Evolutionary conservation across 176 grass and related monocot species (phyloP), one percentile per base, ranked within the genome.

Genomic region (Triticum turgidum): DNA sequence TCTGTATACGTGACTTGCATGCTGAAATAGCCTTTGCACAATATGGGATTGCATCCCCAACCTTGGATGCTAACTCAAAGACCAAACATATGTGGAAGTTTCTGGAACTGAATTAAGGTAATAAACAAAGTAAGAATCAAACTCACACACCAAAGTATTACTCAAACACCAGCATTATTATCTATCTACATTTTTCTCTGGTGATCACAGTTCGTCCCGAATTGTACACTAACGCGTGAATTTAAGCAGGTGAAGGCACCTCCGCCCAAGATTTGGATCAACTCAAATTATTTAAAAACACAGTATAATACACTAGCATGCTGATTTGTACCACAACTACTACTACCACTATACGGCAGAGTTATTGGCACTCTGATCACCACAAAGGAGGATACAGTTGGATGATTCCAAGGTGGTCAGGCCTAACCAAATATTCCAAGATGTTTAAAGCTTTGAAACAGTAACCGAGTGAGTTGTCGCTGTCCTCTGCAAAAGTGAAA

Each of bases 71-170:
- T 81, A 93, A 47, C 78, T 95, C 93, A 11, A 89, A 70, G 22
- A 88, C 93, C 79, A 95, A 90, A 90, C 93, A 89, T 86, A 98
- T 87, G 77, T 90, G 89, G 75, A 94, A 92, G 78, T 98, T 98
- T 87, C 93, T 95, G 89, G 38, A 32, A 86, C 24, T 68, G 59
- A 78, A 74, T 95, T 88, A 90, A 92, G 87, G 85, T 11, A 51
- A 69, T 42, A 21, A 42, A 83, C 33, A 86, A 44, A 45, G 27
- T 4, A 73, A 56, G 18, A 78, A 4, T 33, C 4, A 2, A 65
- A 32, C 25, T 65, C 17, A 78, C 75, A 65, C 4, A 65, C 37
- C 18, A 11, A 25, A 25, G 24, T 25, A 25, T 25, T 25, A 32
- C 25, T 65, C 17, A 78, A 80, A 65, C 4, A 65, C 37, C 18